A percentile compares a stretch with the other conserved stretches of the same genome.
phyloP scores from a whole-genome alignment of 495 filamentous ascomycete genomes.

The Penicillium coprophilum region DNA sequence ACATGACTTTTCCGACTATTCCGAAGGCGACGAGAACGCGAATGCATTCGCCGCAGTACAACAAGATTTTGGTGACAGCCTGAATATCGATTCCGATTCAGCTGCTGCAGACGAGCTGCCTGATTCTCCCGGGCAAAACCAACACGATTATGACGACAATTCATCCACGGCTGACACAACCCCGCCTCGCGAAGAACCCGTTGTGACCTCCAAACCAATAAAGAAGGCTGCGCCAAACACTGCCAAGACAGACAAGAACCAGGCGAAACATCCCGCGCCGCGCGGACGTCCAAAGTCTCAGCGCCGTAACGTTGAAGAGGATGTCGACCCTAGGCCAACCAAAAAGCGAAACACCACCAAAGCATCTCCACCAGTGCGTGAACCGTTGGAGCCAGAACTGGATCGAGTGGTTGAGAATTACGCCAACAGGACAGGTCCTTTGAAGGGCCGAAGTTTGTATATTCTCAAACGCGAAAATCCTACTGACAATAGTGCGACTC shows the following conservation, averaged over 20 bases:
- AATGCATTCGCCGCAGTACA: slow-evolving; percentile 32
- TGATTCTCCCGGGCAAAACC: slow-evolving; percentile 55
- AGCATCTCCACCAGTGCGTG: slow-evolving; percentile 13
- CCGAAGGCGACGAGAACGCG: slow-evolving; percentile 42
- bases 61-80: slow-evolving; percentile 30
- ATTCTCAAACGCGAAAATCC: slow-evolving; percentile 71
- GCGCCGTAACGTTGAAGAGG: slow-evolving; percentile 23
- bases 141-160: slow-evolving; percentile 58
- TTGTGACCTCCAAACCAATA: slow-evolving; percentile 12
- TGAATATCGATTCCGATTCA: slow-evolving; percentile 22
- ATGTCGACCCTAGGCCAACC: slow-evolving; percentile 27
- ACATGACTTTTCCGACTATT: slow-evolving; percentile 37
- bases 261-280: slow-evolving; percentile 27
- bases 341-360: slow-evolving; percentile 38
- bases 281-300: slow-evolving; percentile 36
- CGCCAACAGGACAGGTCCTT: slow-evolving; percentile 43
- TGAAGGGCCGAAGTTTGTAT: slow-evolving; percentile 61
- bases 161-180: slow-evolving; percentile 17
- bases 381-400: slow-evolving; percentile 35
- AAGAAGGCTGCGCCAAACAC: slow-evolving; percentile 18
- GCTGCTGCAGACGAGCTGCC: slow-evolving; percentile 21
- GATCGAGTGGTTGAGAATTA: slow-evolving; percentile 46
- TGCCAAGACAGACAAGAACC: slow-evolving; percentile 13
- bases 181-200: slow-evolving; percentile 10
- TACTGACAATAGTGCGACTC: slow-evolving; percentile 44